Evolutionary conservation across 2,329 filamentous ascomycete species (phyloP).

Genomic region (Apiospora arundinis): DNA sequence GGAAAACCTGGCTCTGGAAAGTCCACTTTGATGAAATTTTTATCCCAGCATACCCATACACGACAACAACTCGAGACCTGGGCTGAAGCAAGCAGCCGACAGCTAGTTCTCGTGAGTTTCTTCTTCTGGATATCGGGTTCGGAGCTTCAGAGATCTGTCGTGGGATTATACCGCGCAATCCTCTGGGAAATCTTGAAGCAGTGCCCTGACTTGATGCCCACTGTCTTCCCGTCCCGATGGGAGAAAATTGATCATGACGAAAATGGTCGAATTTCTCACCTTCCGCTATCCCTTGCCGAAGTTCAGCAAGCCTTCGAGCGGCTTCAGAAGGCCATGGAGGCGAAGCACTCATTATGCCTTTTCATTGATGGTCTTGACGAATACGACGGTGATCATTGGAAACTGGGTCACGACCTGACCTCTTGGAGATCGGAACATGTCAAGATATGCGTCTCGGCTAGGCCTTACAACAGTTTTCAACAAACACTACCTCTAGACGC

Average conservation of each 20-base stretch:
- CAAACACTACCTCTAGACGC: neutral
- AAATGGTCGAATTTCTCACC: neutral
- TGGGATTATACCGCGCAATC: neutral
- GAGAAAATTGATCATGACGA: neutral
- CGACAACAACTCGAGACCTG: neutral
- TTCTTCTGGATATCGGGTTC: neutral
- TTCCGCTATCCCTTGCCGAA: neutral
- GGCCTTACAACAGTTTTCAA: neutral
- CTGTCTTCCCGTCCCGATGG: neutral
- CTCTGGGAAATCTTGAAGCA: neutral
- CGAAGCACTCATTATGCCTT: neutral
- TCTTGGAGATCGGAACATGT: neutral
- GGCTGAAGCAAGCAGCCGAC: neutral
- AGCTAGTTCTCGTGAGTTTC: neutral
- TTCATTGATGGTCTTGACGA: constrained; percentile 10
- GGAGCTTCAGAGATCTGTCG: neutral
- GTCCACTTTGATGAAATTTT: constrained; percentile 6
- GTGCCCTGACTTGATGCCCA: neutral
- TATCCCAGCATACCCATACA: neutral
- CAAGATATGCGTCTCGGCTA: neutral
- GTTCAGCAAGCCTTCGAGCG: neutral
- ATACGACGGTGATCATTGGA: neutral
- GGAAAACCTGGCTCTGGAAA: constrained; percentile 6
- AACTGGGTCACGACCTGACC: neutral
- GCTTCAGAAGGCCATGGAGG: neutral